Evolutionary conservation across 2,329 filamentous ascomycete species (phyloP).

Genomic region (Fusarium siculi): DNA sequence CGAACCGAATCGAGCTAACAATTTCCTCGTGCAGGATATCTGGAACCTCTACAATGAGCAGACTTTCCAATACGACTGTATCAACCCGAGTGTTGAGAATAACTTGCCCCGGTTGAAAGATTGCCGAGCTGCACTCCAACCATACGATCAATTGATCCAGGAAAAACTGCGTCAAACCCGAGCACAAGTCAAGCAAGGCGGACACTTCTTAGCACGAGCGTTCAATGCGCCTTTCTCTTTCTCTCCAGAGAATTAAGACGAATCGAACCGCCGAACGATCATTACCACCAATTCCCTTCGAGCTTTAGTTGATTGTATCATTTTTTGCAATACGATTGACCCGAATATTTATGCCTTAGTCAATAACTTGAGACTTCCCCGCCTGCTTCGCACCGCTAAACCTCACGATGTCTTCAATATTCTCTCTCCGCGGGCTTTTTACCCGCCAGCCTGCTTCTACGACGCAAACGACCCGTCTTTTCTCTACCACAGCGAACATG

Average conservation of each 20-base stretch:
- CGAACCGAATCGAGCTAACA: slow-evolving; percentile 27
- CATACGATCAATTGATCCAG: not conserved
- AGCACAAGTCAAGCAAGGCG: not conserved
- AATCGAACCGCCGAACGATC: not conserved
- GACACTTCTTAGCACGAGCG: not conserved
- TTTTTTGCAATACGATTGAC: not conserved
- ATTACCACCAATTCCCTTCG: not conserved
- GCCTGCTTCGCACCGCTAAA: not conserved
- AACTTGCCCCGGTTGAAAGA: not conserved
- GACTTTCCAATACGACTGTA: slow-evolving; percentile 1
- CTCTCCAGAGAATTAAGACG: not conserved
- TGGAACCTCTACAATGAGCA: slow-evolving; percentile 7
- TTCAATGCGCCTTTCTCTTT: not conserved
- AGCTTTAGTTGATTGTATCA: not conserved
- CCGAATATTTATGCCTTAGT: not conserved
- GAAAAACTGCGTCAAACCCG: not conserved
- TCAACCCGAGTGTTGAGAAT: not conserved
- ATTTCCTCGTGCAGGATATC: slow-evolving; percentile 35
- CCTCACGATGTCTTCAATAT: slow-evolving; percentile 44
- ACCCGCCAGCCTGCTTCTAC: slow-evolving; percentile 32
- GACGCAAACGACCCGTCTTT: slow-evolving; percentile 39
- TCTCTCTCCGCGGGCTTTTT: slow-evolving; percentile 48
- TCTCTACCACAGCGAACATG: slow-evolving; percentile 47
- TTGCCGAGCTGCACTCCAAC: not conserved
- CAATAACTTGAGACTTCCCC: not conserved